Evolutionary conservation across 257 asterid genomes (phyloP), one percentile per base, ranked within the genome.

Genomic region (Fraxinus excelsior): DNA sequence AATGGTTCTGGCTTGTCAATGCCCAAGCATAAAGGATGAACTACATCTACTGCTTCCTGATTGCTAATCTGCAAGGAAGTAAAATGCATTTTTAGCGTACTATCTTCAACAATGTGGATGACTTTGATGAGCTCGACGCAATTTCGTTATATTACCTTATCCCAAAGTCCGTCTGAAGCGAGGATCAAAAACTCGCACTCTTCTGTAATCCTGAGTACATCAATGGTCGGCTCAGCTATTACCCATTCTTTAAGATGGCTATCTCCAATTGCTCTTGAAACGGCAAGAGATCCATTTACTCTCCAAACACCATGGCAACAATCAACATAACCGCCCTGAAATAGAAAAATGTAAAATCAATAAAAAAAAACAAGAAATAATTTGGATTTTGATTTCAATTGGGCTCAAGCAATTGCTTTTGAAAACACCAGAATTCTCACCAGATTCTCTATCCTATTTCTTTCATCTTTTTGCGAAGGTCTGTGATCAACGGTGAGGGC

Each of bases 161-260:
- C 99, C 99, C 99, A 92, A 65, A 94, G 76, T 74, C 99, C 98
- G 81, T 94, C 99, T 14, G 97, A 94, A 29, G 99, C 99, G 46
- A 94, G 94, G 78, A 94, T 68, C 65, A 94, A 79, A 82, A 94
- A 94, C 85, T 94, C 99, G n/a, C 86, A 74, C 32, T 89, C 94
- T 8, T 82, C 89, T 60, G 82, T 70, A 8, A 92, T 88, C 25
- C 40, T 78, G 79, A 91, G 46, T 51, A 89, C 51, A 78, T 70
- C 80, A 0, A 96, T 92, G 71, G 91, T 94, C 1, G 99, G 99
- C 80, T 94, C 98, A 4, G 97, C 91, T 16, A 76, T 86, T 18
- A 94, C 86, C 97, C 97, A 94, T 74, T 87, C 94, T 74, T 94
- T 94, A 25, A 94, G 97, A 82, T 90, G 82, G 40, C 81, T 90